Evolutionary conservation across 768 basidiomycete species (phyloP).

Genomic region (Rhizopogon roseolus): DNA sequence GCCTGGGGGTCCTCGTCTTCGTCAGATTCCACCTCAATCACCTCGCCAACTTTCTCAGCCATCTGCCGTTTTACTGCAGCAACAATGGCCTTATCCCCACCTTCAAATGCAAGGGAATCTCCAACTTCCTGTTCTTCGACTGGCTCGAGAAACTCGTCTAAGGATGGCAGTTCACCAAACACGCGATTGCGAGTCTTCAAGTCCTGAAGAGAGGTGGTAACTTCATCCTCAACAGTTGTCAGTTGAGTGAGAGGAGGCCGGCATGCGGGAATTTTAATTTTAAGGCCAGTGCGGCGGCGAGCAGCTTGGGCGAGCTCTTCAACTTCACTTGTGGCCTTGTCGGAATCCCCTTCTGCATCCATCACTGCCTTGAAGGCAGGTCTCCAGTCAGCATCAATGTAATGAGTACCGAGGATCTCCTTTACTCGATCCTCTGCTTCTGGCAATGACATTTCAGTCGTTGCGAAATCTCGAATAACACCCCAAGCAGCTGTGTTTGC

Average conservation of each 20-base stretch:
- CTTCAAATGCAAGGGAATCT: neutral
- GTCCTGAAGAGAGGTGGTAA: conserved; percentile 7
- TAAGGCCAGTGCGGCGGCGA: neutral
- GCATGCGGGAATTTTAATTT: neutral
- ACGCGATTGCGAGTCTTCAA: conserved; percentile 3
- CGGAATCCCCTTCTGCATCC: conserved; percentile 3
- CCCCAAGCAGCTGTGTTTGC: conserved; percentile 1
- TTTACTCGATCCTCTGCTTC: conserved; percentile 6
- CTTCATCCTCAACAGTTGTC: conserved; percentile 1
- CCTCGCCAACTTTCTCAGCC: neutral
- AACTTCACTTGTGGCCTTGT: too few relatives aligned
- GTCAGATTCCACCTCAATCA: neutral
- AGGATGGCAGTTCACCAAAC: neutral
- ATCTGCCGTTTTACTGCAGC: neutral
- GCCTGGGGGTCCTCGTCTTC: neutral
- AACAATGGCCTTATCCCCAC: conserved; percentile 1
- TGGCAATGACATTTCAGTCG: conserved; percentile 9
- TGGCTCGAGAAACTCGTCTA: conserved; percentile 2
- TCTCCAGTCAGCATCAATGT: neutral
- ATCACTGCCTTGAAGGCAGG: conserved; percentile 5
- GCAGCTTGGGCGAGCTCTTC: neutral
- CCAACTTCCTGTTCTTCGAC: neutral
- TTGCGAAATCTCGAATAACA: conserved; percentile 8
- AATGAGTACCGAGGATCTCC: conserved; percentile 6
- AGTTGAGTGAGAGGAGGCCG: neutral